Evolutionary conservation across 768 basidiomycete species (phyloP), one percentile per base, ranked within the genome.

Genomic region (Terana coerulea): DNA sequence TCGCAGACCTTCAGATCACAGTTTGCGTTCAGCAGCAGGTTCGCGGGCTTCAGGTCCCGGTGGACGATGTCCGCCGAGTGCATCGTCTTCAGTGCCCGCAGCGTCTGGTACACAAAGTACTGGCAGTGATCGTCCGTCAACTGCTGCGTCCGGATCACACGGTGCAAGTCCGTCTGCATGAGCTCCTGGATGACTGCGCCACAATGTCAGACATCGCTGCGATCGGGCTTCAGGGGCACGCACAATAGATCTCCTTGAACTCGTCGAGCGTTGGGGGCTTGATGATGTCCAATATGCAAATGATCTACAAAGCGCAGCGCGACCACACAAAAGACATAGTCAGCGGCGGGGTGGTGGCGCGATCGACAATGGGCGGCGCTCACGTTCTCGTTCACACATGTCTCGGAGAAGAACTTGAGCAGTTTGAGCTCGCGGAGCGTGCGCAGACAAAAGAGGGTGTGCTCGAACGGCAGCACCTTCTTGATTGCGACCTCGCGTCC

Each of bases 391-490:
- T 88, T 90, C 42, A 88, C 73, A 60, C 86, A 88, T 39, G 79
- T 76, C 59, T 86, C 85, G 5, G 86, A 86, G 69, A 90, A 88
- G 74, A 89, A 89, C 66, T 86, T 87, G 66, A 89, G 77, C 17
- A 97, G 75, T 72, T 97, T 95, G 66, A 97, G 77, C 72, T 97
- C 95, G 54, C 94, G 80, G 47, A 97, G 73, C 2, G 94, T 98
- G 52, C 88, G 79, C 64, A 95, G 72, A 61, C 88, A 91, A 73
- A 94, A 95, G 67, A 95, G 76, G 28, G 90, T 86, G 65, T 95
- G 94, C 62, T 95, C 94, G 68, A 97, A 95, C 8, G 93, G 94
- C 35, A 89, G 82, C 61, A 97, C 87, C 71, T 91, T 93, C 79
- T 95, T 98, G 72, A 95, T 95, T 36, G 94, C 95, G 14, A 98